A percentile compares a stretch with the other conserved stretches of the same genome.
phyloP scores from a whole-genome alignment of 2,329 filamentous ascomycete species.

The Hymenotorrendiella dingleyae region DNA sequence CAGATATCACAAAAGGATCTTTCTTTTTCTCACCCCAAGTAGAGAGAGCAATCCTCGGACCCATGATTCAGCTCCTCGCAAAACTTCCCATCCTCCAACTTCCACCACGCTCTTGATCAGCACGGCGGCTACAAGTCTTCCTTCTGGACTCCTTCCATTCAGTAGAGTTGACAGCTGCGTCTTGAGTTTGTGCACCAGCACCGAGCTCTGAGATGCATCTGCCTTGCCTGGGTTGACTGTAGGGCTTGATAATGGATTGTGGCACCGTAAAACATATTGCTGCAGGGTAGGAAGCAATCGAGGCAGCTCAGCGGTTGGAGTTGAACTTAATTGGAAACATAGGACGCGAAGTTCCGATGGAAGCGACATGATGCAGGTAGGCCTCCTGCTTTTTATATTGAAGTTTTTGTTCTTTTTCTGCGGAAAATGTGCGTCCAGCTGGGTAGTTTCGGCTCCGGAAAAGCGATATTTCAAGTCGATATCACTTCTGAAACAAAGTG shows the following conservation, averaged over 20 bases:
- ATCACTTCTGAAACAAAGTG: no score
- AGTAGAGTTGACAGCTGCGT: constrained; percentile 72
- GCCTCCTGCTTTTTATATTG: no score
- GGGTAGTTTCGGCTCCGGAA: no score
- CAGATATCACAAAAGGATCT: background rate
- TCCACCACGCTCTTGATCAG: constrained; percentile 78
- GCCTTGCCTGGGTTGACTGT: constrained; percentile 55
- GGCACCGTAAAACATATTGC: constrained; percentile 51
- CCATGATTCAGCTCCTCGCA: constrained; percentile 70
- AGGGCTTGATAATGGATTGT: constrained; percentile 55
- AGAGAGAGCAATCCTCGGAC: constrained; percentile 69
- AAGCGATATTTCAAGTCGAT: no score
- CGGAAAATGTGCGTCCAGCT: no score
- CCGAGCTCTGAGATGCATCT: constrained; percentile 55
- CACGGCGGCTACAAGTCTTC: constrained; percentile 70
- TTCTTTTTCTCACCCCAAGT: constrained; percentile 49
- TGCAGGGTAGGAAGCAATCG: constrained; percentile 65
- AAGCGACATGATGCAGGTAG: constrained; percentile 24
- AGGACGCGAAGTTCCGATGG: constrained; percentile 58
- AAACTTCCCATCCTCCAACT: constrained; percentile 75
- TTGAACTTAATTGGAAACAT: constrained; percentile 65
- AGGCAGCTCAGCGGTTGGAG: constrained; percentile 67
- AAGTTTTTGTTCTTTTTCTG: no score
- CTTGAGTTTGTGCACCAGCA: constrained; percentile 77
- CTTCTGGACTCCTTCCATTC: constrained; percentile 67